Conservation (phyloP, 352 stramenopile species). For the Pythium insidiosum region DNA sequence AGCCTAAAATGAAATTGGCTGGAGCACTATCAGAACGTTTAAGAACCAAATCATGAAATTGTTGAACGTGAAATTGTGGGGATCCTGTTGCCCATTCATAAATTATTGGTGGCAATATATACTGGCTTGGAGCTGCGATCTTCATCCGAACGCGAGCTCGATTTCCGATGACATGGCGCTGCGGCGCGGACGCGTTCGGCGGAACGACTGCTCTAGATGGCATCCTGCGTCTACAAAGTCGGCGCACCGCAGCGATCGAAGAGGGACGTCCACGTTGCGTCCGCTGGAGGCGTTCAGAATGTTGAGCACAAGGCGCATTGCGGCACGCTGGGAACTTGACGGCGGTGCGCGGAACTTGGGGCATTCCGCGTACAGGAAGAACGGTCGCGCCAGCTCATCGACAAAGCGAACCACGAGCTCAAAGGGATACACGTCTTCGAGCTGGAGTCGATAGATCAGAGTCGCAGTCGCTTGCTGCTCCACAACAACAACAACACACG, state of each 20-base stretch:
- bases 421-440: conserved; percentile 13
- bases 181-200: conserved; percentile 6
- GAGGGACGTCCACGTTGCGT: conserved; percentile 37
- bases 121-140: too few species aligned
- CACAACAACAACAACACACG: too few species aligned
- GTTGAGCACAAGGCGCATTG: conserved; percentile 40
- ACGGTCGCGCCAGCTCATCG: conserved; percentile 16
- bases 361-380: conserved; percentile 67
- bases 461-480: conserved; percentile 10
- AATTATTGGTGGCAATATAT: not conserved
- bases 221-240: conserved; percentile 38
- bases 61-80: not conserved
- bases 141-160: conserved; percentile 16
- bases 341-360: conserved; percentile 38
- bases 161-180: conserved; percentile 15
- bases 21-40: too few species aligned
- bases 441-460: conserved; percentile 9
- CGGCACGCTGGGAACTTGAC: conserved; percentile 30
- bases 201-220: conserved; percentile 5
- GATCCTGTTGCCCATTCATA: not conserved
- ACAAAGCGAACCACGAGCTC: conserved; percentile 44
- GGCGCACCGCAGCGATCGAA: conserved; percentile 53
- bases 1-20: too few species aligned
- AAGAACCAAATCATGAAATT: too few species aligned
- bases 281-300: conserved; percentile 46